phyloP scores from a whole-genome alignment of 2,329 filamentous ascomycete species.

The Hymenoscyphus occultus region DNA sequence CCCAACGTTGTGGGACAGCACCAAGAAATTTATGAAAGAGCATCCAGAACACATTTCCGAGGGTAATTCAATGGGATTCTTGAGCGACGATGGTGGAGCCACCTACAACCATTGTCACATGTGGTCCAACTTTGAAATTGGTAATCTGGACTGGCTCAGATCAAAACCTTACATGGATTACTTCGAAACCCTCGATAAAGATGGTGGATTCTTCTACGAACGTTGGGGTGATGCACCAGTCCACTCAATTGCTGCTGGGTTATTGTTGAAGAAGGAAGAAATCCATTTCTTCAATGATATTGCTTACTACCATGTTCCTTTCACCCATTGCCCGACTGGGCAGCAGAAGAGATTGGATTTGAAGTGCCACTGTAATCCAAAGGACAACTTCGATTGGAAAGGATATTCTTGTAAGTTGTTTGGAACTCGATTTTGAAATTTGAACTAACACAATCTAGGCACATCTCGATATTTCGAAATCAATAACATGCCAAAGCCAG shows the following conservation, averaged over 20 bases:
- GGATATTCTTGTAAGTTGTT: conserved; percentile 84
- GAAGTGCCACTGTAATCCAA: conserved; percentile 91
- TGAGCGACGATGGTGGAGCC: conserved; percentile 87
- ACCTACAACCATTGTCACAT: conserved; percentile 98
- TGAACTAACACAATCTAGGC: conserved; percentile 49
- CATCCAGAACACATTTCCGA: conserved; percentile 84
- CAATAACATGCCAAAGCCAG: conserved; percentile 77
- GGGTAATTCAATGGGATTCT: conserved; percentile 84
- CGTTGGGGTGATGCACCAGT: conserved; percentile 97
- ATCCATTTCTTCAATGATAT: conserved; percentile 99
- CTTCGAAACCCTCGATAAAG: conserved; percentile 82
- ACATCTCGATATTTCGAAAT: conserved; percentile 83
- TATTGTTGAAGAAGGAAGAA: conserved; percentile 88
- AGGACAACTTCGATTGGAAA: conserved; percentile 99
- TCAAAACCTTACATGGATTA: conserved; percentile 86
- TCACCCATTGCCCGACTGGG: conserved; percentile 93
- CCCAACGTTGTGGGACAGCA: conserved; percentile 90
- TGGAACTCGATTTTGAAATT: not conserved
- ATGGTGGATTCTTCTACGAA: conserved; percentile 98
- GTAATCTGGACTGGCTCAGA: conserved; percentile 89
- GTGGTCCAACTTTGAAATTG: conserved; percentile 99
- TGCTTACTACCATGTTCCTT: conserved; percentile 95
- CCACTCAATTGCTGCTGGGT: conserved; percentile 89
- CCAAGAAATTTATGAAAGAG: conserved; percentile 88
- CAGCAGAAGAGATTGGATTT: conserved; percentile 80